Evolutionary conservation across 495 filamentous ascomycete genomes (phyloP).

Genomic region (Sabuloglossum arenarium): DNA sequence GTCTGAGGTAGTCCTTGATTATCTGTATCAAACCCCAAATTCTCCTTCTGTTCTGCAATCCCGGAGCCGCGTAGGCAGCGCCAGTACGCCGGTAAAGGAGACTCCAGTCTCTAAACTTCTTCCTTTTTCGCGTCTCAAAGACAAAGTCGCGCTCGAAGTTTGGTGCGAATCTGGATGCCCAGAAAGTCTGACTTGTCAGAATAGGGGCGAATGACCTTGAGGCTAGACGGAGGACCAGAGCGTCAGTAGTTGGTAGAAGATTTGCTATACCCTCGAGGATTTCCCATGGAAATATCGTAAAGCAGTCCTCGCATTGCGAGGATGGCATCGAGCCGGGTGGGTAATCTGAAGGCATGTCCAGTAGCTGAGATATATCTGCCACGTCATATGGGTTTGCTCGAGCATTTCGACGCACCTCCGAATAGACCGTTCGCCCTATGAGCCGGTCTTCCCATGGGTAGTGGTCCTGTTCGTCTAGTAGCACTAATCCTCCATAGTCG

Average conservation of each 20-base stretch:
- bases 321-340: no score
- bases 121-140: not conserved
- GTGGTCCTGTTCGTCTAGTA: no score
- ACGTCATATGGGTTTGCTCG: no score
- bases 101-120: not conserved
- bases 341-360: no score
- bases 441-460: no score
- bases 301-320: no score
- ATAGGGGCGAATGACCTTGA: not conserved
- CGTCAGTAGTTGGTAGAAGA: not conserved
- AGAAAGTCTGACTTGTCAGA: not conserved
- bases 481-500: no score
- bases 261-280: not conserved
- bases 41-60: not conserved
- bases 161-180: not conserved
- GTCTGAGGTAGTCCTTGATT: not conserved
- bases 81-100: not conserved
- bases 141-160: not conserved
- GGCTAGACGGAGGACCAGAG: not conserved
- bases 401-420: no score
- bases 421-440: no score
- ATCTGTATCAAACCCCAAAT: not conserved
- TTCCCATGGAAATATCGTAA: not conserved
- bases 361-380: no score
- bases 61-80: not conserved